Evolutionary conservation across 169 alveolate species (phyloP), one percentile per base, ranked within the genome.

Genomic region (Eimeria necatrix): DNA sequence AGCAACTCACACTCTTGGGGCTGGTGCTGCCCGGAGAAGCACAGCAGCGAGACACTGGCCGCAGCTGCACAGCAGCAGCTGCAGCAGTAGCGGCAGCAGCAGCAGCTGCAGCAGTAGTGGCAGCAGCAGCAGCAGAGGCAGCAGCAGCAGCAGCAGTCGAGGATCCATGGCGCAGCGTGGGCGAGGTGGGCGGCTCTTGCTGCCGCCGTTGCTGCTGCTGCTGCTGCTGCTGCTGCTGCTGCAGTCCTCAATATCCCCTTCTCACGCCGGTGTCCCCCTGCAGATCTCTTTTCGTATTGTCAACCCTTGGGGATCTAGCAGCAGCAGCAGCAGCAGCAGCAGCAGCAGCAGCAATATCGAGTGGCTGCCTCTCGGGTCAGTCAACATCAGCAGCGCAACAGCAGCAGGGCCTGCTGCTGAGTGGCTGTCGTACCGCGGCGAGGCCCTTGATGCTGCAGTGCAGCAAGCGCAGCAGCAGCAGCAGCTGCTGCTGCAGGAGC

Each of bases 361-460:
- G 59, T 74, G 85, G 85, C 3, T 16, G n/a, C 60, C 85, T 2
- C 14, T 74, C 56, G 85, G 85, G 20, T 26, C 85, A 2, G 56
- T 74, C 4, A 49, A 26, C 26, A 6, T 74, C 59, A 32, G 60
- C 52, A 74, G 60, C 60, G 4, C 48, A 3, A 74, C 52, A 74
- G 56, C 85, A 32, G 85, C 60, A 74, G 85, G 56, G 5, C 85
- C 85, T 74, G 85, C 85, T 41, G 85, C 85, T 46, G 85, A 74
- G 59, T 74, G 85, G 85, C 20, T 14, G 26, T 74, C 85, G 26
- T 74, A 5, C 48, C 3, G 32, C 4, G 85, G 56, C n/a, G 3
- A 74, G 56, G 60, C 56, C 24, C 32, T 74, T 74, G 52, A 49
- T 26, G 85, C 85, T 7, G 85, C 85, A 26, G 26, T 74, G 85